Evolutionary conservation across 495 filamentous ascomycete species (phyloP).

Genomic region (Podospora didyma): DNA sequence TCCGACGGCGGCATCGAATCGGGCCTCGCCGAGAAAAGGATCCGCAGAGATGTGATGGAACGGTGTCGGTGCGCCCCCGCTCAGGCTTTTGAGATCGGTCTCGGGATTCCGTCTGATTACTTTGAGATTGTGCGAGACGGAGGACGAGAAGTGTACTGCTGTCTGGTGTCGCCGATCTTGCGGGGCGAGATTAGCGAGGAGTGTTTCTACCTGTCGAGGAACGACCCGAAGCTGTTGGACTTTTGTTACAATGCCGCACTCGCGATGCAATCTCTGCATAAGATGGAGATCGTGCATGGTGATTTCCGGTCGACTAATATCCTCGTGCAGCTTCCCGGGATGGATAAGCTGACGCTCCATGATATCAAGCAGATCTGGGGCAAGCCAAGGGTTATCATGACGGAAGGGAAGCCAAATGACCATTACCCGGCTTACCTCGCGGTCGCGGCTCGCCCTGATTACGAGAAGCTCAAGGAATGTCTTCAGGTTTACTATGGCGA

Average conservation of each 20-base stretch:
- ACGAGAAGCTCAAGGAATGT: background rate
- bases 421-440: background rate
- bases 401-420: background rate
- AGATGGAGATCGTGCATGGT: background rate
- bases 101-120: background rate
- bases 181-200: background rate
- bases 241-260: background rate
- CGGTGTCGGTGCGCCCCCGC: background rate
- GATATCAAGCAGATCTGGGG: background rate
- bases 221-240: too few relatives aligned
- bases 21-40: background rate
- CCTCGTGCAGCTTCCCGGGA: background rate
- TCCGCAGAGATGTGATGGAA: background rate
- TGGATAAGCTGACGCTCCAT: background rate
- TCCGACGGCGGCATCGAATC: background rate
- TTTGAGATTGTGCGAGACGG: background rate
- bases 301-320: background rate
- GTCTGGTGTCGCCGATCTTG: background rate
- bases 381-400: background rate
- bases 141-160: background rate
- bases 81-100: background rate
- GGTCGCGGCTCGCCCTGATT: background rate
- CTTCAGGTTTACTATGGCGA: background rate
- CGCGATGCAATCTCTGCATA: background rate
- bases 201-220: too few relatives aligned